Evolutionary conservation across 208 protist genomes (phyloP).

Genomic region (Leptomonas pyrrhocoris): DNA sequence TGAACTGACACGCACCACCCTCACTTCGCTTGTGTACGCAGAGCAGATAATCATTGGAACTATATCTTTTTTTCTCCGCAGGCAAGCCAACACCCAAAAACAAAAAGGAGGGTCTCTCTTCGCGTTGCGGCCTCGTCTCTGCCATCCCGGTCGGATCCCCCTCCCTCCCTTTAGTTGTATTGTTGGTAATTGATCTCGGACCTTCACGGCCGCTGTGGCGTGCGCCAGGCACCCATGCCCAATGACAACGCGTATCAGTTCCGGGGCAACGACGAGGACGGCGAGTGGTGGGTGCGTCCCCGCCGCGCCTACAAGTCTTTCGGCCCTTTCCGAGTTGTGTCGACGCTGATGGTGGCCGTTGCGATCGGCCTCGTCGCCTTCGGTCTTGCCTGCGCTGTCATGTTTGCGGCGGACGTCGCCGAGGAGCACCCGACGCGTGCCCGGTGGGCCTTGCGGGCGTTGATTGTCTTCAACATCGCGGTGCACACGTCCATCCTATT

Average conservation of each 20-base stretch:
- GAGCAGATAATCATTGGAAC: too few species aligned
- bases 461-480: constrained; percentile 40
- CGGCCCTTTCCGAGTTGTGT: constrained; percentile 52
- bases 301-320: constrained; percentile 39
- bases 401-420: constrained; percentile 49
- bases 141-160: too few species aligned
- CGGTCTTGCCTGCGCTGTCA: constrained; percentile 43
- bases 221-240: not conserved
- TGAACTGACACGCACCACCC: too few species aligned
- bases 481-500: constrained; percentile 49
- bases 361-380: constrained; percentile 37
- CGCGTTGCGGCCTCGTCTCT: too few species aligned
- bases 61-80: too few species aligned
- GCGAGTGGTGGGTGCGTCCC: constrained; percentile 23
- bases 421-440: constrained; percentile 60
- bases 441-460: constrained; percentile 31
- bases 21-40: too few species aligned
- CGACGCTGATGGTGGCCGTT: constrained; percentile 50
- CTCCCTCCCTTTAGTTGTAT: too few species aligned
- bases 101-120: too few species aligned
- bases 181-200: too few species aligned
- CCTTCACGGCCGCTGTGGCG: too few species aligned
- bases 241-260: constrained; percentile 1
- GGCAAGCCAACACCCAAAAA: too few species aligned
- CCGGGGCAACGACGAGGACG: constrained; percentile 23